phyloP scores from a whole-genome alignment of 1,284 basidiomycete genomes.

The Fomitopsis palustris region DNA sequence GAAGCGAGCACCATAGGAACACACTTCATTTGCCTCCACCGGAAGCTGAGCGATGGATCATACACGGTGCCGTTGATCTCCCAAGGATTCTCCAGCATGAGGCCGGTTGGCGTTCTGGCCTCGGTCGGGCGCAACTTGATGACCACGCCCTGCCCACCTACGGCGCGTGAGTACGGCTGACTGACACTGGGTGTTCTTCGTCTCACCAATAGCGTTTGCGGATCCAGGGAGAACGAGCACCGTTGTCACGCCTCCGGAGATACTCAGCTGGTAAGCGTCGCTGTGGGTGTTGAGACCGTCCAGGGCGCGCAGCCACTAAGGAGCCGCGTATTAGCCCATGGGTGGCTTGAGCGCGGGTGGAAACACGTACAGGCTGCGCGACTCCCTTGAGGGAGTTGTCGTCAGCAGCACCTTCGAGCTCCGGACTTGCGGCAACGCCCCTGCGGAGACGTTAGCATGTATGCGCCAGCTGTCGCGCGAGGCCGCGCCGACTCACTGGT shows the following conservation, averaged over 20 bases:
- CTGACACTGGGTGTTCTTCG: no score
- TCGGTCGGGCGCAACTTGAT: slow-evolving; percentile 48
- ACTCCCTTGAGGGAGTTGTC: slow-evolving; percentile 30
- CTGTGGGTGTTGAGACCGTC: slow-evolving; percentile 48
- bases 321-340: neutral
- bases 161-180: neutral
- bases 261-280: slow-evolving; percentile 46
- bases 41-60: slow-evolving; percentile 24
- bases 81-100: slow-evolving; percentile 44
- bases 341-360: neutral
- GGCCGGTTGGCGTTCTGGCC: slow-evolving; percentile 41
- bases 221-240: slow-evolving; percentile 63
- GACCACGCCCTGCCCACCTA: slow-evolving; percentile 44
- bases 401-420: slow-evolving; percentile 34
- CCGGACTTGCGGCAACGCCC: slow-evolving; percentile 42
- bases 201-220: slow-evolving; percentile 50
- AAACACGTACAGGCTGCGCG: neutral
- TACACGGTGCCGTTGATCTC: slow-evolving; percentile 31
- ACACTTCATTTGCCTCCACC: slow-evolving; percentile 47
- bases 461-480: neutral
- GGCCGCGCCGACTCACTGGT: neutral
- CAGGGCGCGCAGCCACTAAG: slow-evolving; percentile 44
- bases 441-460: slow-evolving; percentile 44
- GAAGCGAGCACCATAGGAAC: neutral
- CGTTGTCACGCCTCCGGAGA: slow-evolving; percentile 61